A percentile compares a stretch with the other conserved stretches of the same genome.
Conservation (phyloP, 2,329 filamentous ascomycete genomes). For the Xylaria sp. region DNA sequence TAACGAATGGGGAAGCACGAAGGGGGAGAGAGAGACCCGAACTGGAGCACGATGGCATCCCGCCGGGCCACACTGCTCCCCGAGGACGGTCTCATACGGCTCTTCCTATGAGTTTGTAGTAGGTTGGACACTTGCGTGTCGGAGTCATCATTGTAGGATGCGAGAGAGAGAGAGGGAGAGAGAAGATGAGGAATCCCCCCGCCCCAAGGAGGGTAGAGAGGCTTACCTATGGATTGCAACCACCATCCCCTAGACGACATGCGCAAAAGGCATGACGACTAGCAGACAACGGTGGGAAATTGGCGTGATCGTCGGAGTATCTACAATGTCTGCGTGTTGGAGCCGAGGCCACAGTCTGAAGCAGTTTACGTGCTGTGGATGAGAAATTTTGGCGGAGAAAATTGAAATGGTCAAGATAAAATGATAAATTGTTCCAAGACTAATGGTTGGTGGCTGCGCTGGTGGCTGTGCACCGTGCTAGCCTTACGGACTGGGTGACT, state of each 20-base stretch:
- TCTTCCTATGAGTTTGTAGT: slow-evolving; percentile 48
- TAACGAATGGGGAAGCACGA: slow-evolving; percentile 39
- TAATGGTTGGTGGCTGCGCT: too few relatives aligned
- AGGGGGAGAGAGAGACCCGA: slow-evolving; percentile 12
- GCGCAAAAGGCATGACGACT: neutral
- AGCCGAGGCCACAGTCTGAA: neutral
- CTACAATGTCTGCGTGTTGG: neutral
- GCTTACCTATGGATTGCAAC: slow-evolving; percentile 17
- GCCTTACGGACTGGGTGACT: too few relatives aligned
- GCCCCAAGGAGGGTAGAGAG: too few relatives aligned
- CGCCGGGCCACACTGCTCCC: slow-evolving; percentile 3
- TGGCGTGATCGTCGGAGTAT: neutral
- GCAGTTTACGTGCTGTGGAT: neutral
- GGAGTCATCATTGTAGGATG: slow-evolving; percentile 47
- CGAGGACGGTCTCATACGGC: slow-evolving; percentile 51
- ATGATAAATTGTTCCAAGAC: slow-evolving; percentile 14
- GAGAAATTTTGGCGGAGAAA: neutral
- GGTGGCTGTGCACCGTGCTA: too few relatives aligned
- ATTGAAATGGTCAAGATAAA: too few relatives aligned
- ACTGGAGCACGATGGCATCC: too few relatives aligned
- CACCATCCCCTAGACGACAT: neutral
- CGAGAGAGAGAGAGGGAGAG: slow-evolving; percentile 11
- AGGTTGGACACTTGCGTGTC: slow-evolving; percentile 51
- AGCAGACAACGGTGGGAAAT: neutral
- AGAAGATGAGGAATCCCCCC: neutral